Evolutionary conservation across 1,284 basidiomycete genomes (phyloP).

Genomic region (Heliocybe sulcata): DNA sequence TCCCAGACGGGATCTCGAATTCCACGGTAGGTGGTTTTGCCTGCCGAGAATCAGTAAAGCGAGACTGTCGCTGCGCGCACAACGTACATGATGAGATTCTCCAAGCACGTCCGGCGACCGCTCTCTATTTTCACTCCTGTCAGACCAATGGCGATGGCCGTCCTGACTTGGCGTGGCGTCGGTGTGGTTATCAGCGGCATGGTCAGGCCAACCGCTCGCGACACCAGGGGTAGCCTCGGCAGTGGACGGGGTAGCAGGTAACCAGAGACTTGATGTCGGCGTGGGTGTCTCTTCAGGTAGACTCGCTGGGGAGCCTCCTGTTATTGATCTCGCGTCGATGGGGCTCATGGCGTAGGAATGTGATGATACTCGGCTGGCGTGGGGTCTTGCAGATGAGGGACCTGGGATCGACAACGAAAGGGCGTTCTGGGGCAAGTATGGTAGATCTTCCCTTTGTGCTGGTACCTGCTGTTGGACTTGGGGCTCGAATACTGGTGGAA

Average conservation of each 20-base stretch:
- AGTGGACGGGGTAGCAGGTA: neutral
- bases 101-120: neutral
- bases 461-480: neutral
- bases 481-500: constrained; percentile 3
- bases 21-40: neutral
- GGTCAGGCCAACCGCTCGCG: neutral
- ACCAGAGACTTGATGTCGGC: neutral
- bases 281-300: neutral
- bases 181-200: neutral
- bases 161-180: neutral
- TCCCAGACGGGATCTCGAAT: neutral
- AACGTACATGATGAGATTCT: neutral
- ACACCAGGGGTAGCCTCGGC: neutral
- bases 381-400: neutral
- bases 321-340: neutral
- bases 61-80: neutral
- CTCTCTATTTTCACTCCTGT: neutral
- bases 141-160: neutral
- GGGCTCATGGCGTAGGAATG: neutral
- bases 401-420: neutral
- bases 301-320: neutral
- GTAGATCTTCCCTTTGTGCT: neutral
- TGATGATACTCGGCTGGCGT: neutral
- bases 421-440: neutral
- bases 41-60: neutral